Evolutionary conservation across 495 filamentous ascomycete genomes (phyloP).

Genomic region (Tetracladium marchalianum): DNA sequence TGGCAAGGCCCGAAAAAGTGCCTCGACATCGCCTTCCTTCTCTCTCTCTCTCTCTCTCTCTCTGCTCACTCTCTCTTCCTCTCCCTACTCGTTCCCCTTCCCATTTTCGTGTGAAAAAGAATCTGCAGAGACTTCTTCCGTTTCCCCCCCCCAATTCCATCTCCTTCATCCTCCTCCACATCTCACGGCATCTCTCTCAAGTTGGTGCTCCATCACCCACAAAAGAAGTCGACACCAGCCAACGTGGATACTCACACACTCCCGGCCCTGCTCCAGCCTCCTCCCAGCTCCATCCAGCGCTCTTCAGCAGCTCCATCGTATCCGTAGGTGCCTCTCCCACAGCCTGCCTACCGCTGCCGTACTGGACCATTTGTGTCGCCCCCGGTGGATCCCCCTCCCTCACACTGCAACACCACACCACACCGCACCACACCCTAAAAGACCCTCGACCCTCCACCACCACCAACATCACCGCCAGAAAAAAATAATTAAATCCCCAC

Average conservation of each 20-base stretch:
- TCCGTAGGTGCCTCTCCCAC: not conserved
- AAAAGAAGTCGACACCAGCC: no score
- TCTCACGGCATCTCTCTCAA: no score
- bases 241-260: no score
- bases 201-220: no score
- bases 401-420: not conserved
- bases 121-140: no score
- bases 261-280: no score
- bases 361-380: not conserved
- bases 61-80: not conserved
- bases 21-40: not conserved
- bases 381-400: not conserved
- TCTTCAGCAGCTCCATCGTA: not conserved
- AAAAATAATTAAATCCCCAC: conserved; percentile 5
- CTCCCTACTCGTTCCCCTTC: not conserved
- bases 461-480: not conserved
- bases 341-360: conserved; percentile 1
- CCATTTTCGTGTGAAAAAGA: not conserved
- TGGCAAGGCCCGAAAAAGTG: no score
- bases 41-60: not conserved
- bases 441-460: not conserved
- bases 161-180: no score
- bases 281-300: not conserved
- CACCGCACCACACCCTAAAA: not conserved
- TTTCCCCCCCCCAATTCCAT: not conserved